phyloP scores from a whole-genome alignment of 2,329 filamentous ascomycete genomes.

The Colletotrichum phormii region DNA sequence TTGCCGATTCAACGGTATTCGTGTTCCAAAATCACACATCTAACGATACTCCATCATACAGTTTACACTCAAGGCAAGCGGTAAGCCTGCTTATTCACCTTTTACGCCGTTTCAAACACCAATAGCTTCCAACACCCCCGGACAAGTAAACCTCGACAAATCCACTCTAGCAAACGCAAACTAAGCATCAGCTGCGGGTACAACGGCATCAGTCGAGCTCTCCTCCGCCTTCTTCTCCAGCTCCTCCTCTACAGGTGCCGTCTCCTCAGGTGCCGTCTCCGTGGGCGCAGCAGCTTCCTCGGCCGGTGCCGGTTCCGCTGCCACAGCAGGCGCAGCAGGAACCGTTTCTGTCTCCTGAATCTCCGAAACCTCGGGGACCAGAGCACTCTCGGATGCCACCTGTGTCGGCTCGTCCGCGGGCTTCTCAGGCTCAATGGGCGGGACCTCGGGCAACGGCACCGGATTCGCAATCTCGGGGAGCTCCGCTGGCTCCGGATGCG shows the following conservation, averaged over 20 bases:
- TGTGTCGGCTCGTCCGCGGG: constrained; percentile 2
- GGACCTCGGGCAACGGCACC: constrained; percentile 21
- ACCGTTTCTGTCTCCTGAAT: background rate
- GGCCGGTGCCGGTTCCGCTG: background rate
- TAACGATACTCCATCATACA: constrained; percentile 3
- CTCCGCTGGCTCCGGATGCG: constrained; percentile 26
- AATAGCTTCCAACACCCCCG: background rate
- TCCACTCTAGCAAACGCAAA: background rate
- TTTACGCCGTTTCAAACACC: constrained; percentile 6
- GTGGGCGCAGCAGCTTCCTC: background rate
- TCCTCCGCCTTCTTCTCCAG: constrained; percentile 7
- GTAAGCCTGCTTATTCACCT: too few relatives aligned
- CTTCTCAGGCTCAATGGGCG: constrained; percentile 16
- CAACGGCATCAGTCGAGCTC: background rate
- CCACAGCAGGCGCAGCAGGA: background rate
- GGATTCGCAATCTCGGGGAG: constrained; percentile 22
- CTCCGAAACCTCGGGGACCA: background rate
- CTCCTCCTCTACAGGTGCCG: background rate
- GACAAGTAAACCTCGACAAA: background rate
- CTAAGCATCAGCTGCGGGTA: constrained; percentile 21
- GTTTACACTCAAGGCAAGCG: background rate
- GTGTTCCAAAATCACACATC: background rate
- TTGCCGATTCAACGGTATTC: background rate
- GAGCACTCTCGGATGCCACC: background rate
- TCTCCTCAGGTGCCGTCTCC: background rate